Conservation (phyloP, 1,139 yeast species). For the Fermentozyma sake region DNA sequence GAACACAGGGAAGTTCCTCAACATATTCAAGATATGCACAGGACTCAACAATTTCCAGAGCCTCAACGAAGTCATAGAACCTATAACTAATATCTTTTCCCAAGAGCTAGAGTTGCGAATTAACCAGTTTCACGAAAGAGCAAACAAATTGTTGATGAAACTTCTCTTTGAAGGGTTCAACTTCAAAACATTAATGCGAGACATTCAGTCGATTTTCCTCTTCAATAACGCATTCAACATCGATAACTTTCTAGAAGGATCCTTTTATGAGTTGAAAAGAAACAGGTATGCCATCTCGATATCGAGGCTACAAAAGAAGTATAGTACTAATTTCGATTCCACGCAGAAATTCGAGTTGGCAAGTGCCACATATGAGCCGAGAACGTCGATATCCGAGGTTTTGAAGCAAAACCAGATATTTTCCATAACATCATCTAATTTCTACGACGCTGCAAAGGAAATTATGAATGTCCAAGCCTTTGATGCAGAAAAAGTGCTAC, state of each 20-base stretch:
- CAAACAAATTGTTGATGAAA: slow-evolving; percentile 59
- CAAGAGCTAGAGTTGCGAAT: slow-evolving; percentile 56
- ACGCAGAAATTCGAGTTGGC: background rate
- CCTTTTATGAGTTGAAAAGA: slow-evolving; percentile 32
- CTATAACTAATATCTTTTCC: slow-evolving; percentile 47
- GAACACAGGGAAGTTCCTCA: slow-evolving; percentile 80
- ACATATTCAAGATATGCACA: slow-evolving; percentile 61
- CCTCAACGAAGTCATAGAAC: slow-evolving; percentile 25
- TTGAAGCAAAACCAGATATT: slow-evolving; percentile 23
- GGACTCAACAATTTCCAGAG: slow-evolving; percentile 34
- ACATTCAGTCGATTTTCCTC: slow-evolving; percentile 53
- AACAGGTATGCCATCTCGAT: slow-evolving; percentile 29
- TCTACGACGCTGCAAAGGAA: slow-evolving; percentile 59
- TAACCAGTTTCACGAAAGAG: slow-evolving; percentile 59
- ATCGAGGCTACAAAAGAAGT: slow-evolving; percentile 23
- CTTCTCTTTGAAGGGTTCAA: slow-evolving; percentile 61
- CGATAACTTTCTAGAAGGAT: slow-evolving; percentile 36
- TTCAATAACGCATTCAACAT: slow-evolving; percentile 44
- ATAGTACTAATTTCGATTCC: slow-evolving; percentile 13
- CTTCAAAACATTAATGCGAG: slow-evolving; percentile 42
- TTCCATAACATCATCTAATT: slow-evolving; percentile 30
- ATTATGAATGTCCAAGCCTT: slow-evolving; percentile 62
- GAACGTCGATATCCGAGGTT: slow-evolving; percentile 11
- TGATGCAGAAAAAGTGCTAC: slow-evolving; percentile 52
- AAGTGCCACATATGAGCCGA: background rate